A percentile compares a stretch with the other conserved stretches of the same genome.
phyloP scores from a whole-genome alignment of 768 basidiomycete genomes.

The Boletus rufocinnamomeus region DNA sequence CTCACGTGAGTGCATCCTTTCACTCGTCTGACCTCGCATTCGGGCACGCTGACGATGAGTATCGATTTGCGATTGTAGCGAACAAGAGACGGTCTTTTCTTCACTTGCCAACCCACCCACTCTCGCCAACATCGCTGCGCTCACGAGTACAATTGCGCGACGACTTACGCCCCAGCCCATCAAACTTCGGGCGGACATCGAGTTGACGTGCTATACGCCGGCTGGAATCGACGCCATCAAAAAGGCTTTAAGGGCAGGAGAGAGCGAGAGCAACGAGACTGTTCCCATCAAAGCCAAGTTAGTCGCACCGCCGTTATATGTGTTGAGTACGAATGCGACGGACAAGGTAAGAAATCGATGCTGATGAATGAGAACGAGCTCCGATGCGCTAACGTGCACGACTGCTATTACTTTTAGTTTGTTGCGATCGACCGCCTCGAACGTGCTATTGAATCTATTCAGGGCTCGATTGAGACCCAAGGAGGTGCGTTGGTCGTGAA shows the following conservation, averaged over 20 bases:
- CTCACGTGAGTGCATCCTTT: slow-evolving; percentile 64
- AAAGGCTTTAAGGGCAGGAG: slow-evolving; percentile 85
- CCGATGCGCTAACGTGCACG: neutral
- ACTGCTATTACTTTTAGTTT: slow-evolving; percentile 43
- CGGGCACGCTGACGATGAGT: slow-evolving; percentile 27
- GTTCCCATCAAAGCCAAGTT: slow-evolving; percentile 98
- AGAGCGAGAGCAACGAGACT: slow-evolving; percentile 80
- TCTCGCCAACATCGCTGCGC: slow-evolving; percentile 56
- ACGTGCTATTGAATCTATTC: slow-evolving; percentile 90
- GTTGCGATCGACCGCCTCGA: slow-evolving; percentile 93
- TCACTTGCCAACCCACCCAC: slow-evolving; percentile 61
- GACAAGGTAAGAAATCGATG: slow-evolving; percentile 67
- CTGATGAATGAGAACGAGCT: neutral
- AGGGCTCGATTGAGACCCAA: slow-evolving; percentile 76
- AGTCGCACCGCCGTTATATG: slow-evolving; percentile 95
- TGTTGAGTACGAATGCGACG: slow-evolving; percentile 93
- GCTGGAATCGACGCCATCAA: slow-evolving; percentile 97
- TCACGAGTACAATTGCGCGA: slow-evolving; percentile 85
- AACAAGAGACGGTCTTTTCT: slow-evolving; percentile 80
- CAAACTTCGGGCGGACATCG: slow-evolving; percentile 97
- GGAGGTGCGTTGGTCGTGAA: slow-evolving; percentile 90
- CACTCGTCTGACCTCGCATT: slow-evolving; percentile 21
- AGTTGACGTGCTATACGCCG: slow-evolving; percentile 94
- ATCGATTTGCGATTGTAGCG: slow-evolving; percentile 39
- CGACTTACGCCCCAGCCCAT: slow-evolving; percentile 97